These are phyloP conservation scores for Monosporascus sp. DNA, from an alignment of 2,329 filamentous ascomycete species.

Conservation along the genomic window DNA sequence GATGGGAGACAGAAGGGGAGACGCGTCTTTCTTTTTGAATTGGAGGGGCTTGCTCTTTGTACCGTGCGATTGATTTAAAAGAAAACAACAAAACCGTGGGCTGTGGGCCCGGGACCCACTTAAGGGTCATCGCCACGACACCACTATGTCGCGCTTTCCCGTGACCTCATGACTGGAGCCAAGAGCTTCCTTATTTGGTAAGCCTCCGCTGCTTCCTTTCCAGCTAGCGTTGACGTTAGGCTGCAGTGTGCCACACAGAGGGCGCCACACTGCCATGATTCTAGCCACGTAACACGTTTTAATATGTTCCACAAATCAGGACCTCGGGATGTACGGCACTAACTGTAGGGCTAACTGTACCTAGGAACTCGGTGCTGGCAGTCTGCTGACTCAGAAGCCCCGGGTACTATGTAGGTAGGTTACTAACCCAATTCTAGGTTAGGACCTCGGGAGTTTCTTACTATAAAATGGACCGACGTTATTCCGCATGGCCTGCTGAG, in stretches of 20 bases:
- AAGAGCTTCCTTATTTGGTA: not conserved
- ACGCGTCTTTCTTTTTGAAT: not conserved
- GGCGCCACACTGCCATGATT: too few species aligned
- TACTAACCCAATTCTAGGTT: too few species aligned
- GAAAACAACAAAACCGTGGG: not conserved
- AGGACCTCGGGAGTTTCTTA: too few species aligned
- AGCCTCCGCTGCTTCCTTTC: not conserved
- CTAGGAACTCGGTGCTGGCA: too few species aligned
- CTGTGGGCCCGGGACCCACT: not conserved
- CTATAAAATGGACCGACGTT: too few species aligned
- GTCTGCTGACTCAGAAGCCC: too few species aligned
- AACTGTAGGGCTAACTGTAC: too few species aligned
- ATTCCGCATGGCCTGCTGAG: too few species aligned
- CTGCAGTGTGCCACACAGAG: not conserved
- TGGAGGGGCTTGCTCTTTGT: not conserved
- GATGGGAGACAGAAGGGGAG: not conserved
- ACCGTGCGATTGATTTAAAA: not conserved
- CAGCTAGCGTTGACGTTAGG: not conserved
- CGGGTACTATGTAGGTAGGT: too few species aligned
- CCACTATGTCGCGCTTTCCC: constrained; percentile 1
- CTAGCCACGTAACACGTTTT: too few species aligned
- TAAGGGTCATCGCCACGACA: not conserved
- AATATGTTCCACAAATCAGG: too few species aligned
- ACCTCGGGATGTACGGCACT: too few species aligned
- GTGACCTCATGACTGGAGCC: constrained; percentile 1